phyloP scores from a whole-genome alignment of 164 flowering plant species.

The Echeveria elegans region DNA sequence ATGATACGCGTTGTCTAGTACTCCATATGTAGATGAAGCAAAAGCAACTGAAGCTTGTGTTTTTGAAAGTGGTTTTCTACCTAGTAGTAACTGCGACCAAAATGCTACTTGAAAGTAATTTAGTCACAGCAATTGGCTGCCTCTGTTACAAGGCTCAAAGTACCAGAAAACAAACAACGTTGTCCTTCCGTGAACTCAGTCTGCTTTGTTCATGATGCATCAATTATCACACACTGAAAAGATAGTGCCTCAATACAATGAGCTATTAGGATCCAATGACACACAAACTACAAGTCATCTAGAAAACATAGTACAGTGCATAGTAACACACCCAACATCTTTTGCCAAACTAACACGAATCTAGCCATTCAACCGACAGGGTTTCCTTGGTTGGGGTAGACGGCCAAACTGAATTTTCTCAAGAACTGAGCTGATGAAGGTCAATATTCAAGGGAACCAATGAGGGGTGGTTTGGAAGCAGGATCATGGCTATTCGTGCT shows the following conservation, averaged over 20 bases:
- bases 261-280: neutral
- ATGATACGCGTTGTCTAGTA: too few species aligned
- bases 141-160: neutral
- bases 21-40: too few species aligned
- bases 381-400: neutral
- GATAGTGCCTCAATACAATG: neutral
- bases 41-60: too few species aligned
- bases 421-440: neutral
- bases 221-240: neutral
- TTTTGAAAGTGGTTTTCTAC: too few species aligned
- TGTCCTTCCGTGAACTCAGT: too few species aligned
- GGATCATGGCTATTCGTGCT: neutral
- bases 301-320: neutral
- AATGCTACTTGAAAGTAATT: too few species aligned
- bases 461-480: neutral
- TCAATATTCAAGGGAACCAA: constrained; percentile 1
- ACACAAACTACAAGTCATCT: constrained; percentile 1
- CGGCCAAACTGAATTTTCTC: neutral
- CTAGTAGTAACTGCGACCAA: too few species aligned
- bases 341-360: neutral
- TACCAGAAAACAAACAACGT: too few species aligned
- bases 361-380: neutral
- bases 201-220: neutral
- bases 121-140: too few species aligned
- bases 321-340: neutral